Base-by-base conservation (phyloP, 2,329 filamentous ascomycete species). In the Colletotrichum caudatum region DNA sequence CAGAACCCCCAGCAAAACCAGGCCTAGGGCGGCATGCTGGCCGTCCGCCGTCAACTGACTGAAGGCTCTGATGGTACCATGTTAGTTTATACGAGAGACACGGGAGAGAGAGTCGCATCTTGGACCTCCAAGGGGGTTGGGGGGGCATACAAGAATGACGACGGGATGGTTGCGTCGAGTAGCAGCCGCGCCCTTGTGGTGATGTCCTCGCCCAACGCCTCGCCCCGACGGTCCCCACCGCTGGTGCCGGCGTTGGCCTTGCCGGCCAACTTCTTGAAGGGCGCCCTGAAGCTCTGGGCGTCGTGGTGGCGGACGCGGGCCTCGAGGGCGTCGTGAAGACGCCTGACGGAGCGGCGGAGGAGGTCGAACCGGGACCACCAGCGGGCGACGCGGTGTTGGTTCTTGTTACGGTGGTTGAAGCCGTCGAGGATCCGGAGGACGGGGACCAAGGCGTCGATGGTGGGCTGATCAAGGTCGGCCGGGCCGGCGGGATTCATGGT, bases 391-490 rank as follows among this genome's bases (percentile, higher is more conserved):
- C 91, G 91, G 81, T 98, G 95, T 83, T 98, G 95, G 83, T 98
- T 98, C 78, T 91, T 92, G 84, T 98, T 96, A 77, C 94, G 93
- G 79, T 94, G 91, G 81, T 91, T 89, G 76, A 97, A 89, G 75
- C 93, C 88, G 77, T 92, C 86, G 56, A 98, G 89, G 58, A 95
- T 82, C 61, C 87, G 79, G 37, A 83, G 76, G 37, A 86, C 77
- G 2, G 84, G 79, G 3, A 76, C 69, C 54, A 89, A 81, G 35
- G 50, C n/a, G 37, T 37, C 44, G 23, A 44, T 41, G 16, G 60
- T 50, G 41, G 62, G 29, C 39, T 57, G n/a, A 23, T 57, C 60
- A 26, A 23, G 23, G 5, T n/a, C 54, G 37, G 35, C 26, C 16
- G 46, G 16, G 39, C 20, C 26, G 26, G 18, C 26, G 29, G 51